phyloP scores from a whole-genome alignment of 768 basidiomycete species.

The Mycena sanguinolenta region DNA sequence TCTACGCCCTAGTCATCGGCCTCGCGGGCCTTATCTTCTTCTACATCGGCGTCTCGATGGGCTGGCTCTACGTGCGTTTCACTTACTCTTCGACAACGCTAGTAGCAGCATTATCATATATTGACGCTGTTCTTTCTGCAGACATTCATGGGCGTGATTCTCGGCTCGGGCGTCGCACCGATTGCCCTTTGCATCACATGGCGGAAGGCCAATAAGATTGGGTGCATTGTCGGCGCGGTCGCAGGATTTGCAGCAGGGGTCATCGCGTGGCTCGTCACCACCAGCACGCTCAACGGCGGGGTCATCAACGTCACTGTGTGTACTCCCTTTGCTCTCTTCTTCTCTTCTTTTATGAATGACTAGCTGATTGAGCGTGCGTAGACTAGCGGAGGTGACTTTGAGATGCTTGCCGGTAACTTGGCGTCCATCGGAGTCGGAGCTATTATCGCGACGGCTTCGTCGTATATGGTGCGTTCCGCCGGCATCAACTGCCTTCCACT shows the following conservation, averaged over 20 bases:
- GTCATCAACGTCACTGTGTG: slow-evolving; percentile 78
- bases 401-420: slow-evolving; percentile 93
- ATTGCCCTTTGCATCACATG: slow-evolving; percentile 90
- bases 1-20: slow-evolving; percentile 84
- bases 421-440: slow-evolving; percentile 86
- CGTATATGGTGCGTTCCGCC: slow-evolving; percentile 66
- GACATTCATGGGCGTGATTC: slow-evolving; percentile 91
- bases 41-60: slow-evolving; percentile 93
- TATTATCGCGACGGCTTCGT: slow-evolving; percentile 76
- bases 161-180: slow-evolving; percentile 88
- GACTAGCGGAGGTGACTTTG: slow-evolving; percentile 57
- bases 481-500: neutral
- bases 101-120: too few species aligned
- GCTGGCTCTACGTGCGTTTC: slow-evolving; percentile 85
- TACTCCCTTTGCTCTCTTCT: neutral
- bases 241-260: slow-evolving; percentile 78
- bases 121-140: slow-evolving; percentile 41
- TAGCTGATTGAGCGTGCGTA: slow-evolving; percentile 9
- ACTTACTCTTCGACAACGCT: neutral
- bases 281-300: slow-evolving; percentile 75
- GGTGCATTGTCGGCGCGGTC: slow-evolving; percentile 82
- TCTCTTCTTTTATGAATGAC: neutral
- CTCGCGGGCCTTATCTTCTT: slow-evolving; percentile 88
- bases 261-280: slow-evolving; percentile 89
- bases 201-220: slow-evolving; percentile 88